Evolutionary conservation across 1,139 yeast genomes (phyloP).

Genomic region (Nakaseomyces glabratus): DNA sequence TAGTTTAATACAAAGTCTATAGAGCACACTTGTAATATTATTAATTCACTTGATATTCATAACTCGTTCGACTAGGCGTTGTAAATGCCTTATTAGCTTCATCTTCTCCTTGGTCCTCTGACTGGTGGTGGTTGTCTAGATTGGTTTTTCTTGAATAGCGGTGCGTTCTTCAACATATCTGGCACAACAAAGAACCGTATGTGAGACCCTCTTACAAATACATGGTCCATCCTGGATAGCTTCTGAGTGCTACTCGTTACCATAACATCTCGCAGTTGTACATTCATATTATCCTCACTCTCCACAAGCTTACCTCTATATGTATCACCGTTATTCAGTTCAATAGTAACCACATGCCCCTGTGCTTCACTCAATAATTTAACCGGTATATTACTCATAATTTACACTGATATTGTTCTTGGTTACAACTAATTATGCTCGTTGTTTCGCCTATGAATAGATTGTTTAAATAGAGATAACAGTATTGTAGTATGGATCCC

Average conservation of each 20-base stretch:
- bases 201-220: conserved; percentile 86
- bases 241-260: conserved; percentile 71
- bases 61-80: too few species aligned
- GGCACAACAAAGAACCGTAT: conserved; percentile 80
- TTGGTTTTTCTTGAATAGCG: conserved; percentile 62
- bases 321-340: conserved; percentile 75
- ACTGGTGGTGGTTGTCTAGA: conserved; percentile 62
- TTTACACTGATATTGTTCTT: background rate
- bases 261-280: conserved; percentile 74
- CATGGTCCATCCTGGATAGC: conserved; percentile 72
- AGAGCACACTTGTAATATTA: too few species aligned
- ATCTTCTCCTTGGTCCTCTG: conserved; percentile 47
- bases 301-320: conserved; percentile 81
- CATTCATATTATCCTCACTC: conserved; percentile 83
- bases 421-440: too few species aligned
- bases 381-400: conserved; percentile 55
- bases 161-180: conserved; percentile 79
- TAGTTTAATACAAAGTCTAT: too few species aligned
- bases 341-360: conserved; percentile 80
- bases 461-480: too few species aligned
- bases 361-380: conserved; percentile 81
- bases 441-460: too few species aligned
- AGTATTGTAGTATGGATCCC: too few species aligned
- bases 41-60: too few species aligned
- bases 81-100: too few species aligned